Evolutionary conservation across 1,139 yeast genomes (phyloP), one percentile per base, ranked within the genome.

Genomic region (Candida freyschussii): DNA sequence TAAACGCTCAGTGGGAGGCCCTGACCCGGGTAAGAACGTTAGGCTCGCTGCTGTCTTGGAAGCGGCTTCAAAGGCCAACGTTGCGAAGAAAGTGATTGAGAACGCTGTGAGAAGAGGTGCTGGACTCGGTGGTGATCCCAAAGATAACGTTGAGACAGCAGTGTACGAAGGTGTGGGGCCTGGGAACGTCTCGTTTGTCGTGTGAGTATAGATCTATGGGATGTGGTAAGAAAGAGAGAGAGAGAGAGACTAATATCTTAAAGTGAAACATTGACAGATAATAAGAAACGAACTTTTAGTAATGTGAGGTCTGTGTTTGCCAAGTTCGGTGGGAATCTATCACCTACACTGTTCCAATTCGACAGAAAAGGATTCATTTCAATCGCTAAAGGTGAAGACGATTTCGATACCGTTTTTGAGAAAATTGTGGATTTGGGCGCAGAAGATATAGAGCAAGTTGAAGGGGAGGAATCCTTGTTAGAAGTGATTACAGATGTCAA

Each of bases 111-210:
- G 80, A 48, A 72, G 96, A 53, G 97, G 94, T 5, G 65, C 79
- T 0, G 94, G 94, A 0, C 66, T 66, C 37, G 65, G 65, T 5
- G 59, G 57, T 7, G 45, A 71, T 54, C 47, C 65, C 13, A 60
- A 59, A 25, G 53, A 52, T 18, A 57, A 62, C 12, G 63, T 68
- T 17, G 78, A 72, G 30, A 58, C 67, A 12, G 75, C 72, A 20
- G 35, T 43, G 2, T 91, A 89, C 58, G 98, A 91, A 56, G 95
- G 91, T 16, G 66, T 87, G 59, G 96, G 93, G 0, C 96, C 96
- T 0, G 94, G 89, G 3, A 96, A 95, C 1, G 85, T 84, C 4
- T 86, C 95, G 0, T 67, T 87, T 33, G 72, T 91, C 5, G 74
- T 87, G 15, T 26, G 18, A 26, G 29, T 26, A 16, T 26, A 12